Base-by-base conservation (phyloP, 2,329 filamentous ascomycete genomes). In the Pyrenochaeta sp. region DNA sequence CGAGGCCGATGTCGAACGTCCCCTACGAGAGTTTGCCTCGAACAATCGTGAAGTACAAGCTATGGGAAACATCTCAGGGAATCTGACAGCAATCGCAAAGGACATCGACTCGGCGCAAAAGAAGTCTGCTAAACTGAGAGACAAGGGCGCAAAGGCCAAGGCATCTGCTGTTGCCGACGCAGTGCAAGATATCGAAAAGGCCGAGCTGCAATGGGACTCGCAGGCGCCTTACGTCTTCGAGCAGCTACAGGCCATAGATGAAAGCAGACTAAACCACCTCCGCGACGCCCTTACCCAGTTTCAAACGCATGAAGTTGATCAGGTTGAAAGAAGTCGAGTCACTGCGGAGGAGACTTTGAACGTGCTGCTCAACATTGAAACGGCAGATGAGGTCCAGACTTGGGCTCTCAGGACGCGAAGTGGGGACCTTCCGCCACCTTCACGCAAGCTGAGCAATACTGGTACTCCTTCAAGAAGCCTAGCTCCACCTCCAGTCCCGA, bases 221-320 rank as follows among this genome's bases (percentile, higher is more conserved):
- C 92, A 97, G 75, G 92, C 95, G 12, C 95, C 95, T 1, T 98
- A 91, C 76, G 90, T 97, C 56, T 97, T 96, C 71, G 95, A 99
- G 77, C 90, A 89, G 56, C 85, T 99, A 21, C 95, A 99, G 74
- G 89, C 91, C 5, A 81, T 96, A 29, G 95, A 99, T 71, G 95
- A 99, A 79, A 88, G 86, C 65, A 87, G 95, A 50, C 81, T 96
- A 63, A 97, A 97, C 75, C 90, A 96, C 69, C 82, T 99, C 54
- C 90, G 94, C 57, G 94, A 98, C 75, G 85, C 91, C 35, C 83
- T 99, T 55, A 98, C 95, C 0, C 93, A 97, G 69, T 90, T 94
- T 66, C 89, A 96, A 75, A 99, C 95, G 0, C 90, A 96, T 72
- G 94, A 98, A 74, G 86, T 91, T 23, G 95, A 99, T 71, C 87